These are phyloP conservation scores for Auriscalpium microsporum DNA, from an alignment of 768 basidiomycete genomes.

Conservation along the genomic window DNA sequence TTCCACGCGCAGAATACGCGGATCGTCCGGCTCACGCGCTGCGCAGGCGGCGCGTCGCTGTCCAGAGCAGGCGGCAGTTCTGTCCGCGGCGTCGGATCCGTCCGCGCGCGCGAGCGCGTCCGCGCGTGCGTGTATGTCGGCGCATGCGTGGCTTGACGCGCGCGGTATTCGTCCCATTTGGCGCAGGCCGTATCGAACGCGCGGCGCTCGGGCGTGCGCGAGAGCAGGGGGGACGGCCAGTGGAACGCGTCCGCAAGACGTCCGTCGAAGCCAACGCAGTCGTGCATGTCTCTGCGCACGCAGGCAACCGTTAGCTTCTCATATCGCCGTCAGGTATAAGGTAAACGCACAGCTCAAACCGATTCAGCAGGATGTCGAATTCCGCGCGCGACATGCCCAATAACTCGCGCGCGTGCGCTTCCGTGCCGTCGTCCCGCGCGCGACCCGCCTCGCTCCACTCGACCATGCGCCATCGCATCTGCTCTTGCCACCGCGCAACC, in stretches of 20 bases:
- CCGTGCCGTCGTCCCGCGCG: background rate
- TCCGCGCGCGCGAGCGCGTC: background rate
- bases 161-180: slow-evolving; percentile 45
- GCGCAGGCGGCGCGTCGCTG: slow-evolving; percentile 8
- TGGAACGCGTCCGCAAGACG: slow-evolving; percentile 40
- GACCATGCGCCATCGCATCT: background rate
- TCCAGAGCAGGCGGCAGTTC: background rate
- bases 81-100: background rate
- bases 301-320: background rate
- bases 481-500: slow-evolving; percentile 44
- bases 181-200: slow-evolving; percentile 49
- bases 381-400: slow-evolving; percentile 47
- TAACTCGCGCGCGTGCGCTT: slow-evolving; percentile 23
- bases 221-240: slow-evolving; percentile 35
- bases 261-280: slow-evolving; percentile 40
- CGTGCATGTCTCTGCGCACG: slow-evolving; percentile 52
- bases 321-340: background rate
- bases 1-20: slow-evolving; percentile 56
- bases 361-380: slow-evolving; percentile 48
- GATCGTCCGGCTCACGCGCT: slow-evolving; percentile 43
- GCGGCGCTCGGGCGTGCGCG: slow-evolving; percentile 42
- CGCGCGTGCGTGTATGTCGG: background rate
- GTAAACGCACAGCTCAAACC: slow-evolving; percentile 52
- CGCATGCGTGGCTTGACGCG: slow-evolving; percentile 2
- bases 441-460: background rate